Conservation (phyloP, 2,329 filamentous ascomycete genomes). For the Apiospora arundinis region DNA sequence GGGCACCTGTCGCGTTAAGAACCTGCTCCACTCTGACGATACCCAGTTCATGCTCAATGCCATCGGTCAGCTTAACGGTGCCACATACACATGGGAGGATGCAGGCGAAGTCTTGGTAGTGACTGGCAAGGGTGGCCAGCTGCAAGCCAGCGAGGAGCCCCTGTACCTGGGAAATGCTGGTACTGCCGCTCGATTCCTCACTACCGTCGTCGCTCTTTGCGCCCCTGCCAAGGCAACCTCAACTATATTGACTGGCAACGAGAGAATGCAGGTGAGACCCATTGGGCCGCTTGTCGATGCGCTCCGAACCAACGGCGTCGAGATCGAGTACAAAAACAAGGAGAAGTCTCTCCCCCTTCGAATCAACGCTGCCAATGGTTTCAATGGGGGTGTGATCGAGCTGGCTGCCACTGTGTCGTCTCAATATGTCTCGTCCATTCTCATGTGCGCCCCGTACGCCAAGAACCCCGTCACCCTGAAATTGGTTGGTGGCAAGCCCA, state of each 20-base stretch:
- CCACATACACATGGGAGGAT: constrained; percentile 92
- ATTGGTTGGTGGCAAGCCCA: constrained; percentile 94
- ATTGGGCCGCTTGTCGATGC: constrained; percentile 94
- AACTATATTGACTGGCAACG: constrained; percentile 89
- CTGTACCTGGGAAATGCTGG: constrained; percentile 96
- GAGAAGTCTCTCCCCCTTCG: constrained; percentile 83
- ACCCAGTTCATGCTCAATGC: constrained; percentile 97
- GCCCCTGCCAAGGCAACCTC: constrained; percentile 67
- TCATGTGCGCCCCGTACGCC: constrained; percentile 97
- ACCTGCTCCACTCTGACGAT: constrained; percentile 94
- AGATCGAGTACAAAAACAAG: constrained; percentile 83
- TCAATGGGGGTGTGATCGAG: constrained; percentile 86
- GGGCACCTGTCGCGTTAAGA: constrained; percentile 86
- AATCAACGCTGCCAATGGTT: constrained; percentile 81
- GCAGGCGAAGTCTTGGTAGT: constrained; percentile 91
- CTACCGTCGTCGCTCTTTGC: constrained; percentile 87
- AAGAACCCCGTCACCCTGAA: constrained; percentile 90
- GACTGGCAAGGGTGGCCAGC: constrained; percentile 85
- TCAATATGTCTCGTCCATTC: constrained; percentile 96
- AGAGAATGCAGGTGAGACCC: constrained; percentile 93
- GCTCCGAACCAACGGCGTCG: constrained; percentile 83
- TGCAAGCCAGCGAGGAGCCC: constrained; percentile 76
- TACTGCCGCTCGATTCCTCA: constrained; percentile 93
- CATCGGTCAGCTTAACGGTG: constrained; percentile 82
- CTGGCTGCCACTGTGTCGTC: constrained; percentile 95